phyloP scores from a whole-genome alignment of 2,329 filamentous ascomycete genomes.

The Sphaceloma murrayae region DNA sequence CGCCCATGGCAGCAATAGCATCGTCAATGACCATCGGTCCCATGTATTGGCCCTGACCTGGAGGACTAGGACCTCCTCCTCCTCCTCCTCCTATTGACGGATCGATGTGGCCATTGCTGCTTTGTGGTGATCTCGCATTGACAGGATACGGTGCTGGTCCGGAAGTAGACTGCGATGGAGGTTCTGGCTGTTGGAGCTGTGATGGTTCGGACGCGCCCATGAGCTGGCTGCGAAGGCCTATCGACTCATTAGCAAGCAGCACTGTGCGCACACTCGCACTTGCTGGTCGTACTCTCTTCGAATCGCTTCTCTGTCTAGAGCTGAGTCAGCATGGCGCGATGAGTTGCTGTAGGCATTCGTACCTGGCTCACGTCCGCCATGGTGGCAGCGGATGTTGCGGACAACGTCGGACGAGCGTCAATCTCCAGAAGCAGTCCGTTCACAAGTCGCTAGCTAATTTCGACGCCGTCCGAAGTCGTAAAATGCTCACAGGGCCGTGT shows the following conservation, averaged over 20 bases:
- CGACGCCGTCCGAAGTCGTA: too few relatives aligned
- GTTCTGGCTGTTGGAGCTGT: conserved; percentile 34
- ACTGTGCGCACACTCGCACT: conserved; percentile 20
- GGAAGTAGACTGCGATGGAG: conserved; percentile 26
- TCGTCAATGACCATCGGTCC: conserved; percentile 49
- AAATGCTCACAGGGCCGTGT: too few relatives aligned
- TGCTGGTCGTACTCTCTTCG: conserved; percentile 34
- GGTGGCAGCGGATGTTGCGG: background rate
- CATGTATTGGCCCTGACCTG: conserved; percentile 42
- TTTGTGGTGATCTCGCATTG: conserved; percentile 32
- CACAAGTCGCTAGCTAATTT: too few relatives aligned
- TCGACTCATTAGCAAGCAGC: conserved; percentile 2
- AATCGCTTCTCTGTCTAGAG: conserved; percentile 25
- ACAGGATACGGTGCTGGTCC: conserved; percentile 31
- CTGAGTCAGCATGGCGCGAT: conserved; percentile 8
- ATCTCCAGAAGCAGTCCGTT: too few relatives aligned
- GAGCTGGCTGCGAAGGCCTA: conserved; percentile 55
- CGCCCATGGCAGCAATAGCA: conserved; percentile 33
- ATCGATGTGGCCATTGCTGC: conserved; percentile 26
- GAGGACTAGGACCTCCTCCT: conserved; percentile 3
- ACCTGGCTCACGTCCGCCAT: conserved; percentile 11
- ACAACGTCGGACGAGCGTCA: too few relatives aligned
- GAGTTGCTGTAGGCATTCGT: background rate
- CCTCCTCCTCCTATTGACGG: conserved; percentile 17
- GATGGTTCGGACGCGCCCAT: conserved; percentile 39